These are phyloP conservation scores for Knoxia roxburghii DNA, from an alignment of 257 asterid genomes.

Conservation along the genomic window DNA sequence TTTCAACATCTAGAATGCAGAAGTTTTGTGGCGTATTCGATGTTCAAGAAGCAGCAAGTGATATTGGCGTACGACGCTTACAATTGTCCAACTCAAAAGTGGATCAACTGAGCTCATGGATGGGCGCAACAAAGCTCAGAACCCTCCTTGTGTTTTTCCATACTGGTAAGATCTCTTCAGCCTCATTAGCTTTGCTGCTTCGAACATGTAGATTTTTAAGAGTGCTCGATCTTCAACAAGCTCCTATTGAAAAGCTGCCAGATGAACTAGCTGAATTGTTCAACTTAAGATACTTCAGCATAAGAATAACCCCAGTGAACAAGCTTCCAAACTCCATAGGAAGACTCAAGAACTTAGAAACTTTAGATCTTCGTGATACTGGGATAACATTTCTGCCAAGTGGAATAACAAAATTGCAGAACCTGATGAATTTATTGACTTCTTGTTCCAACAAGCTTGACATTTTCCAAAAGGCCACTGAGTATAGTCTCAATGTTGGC, in stretches of 20 bases:
- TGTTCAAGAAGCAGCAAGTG: slow-evolving; percentile 7
- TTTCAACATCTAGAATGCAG: slow-evolving; percentile 21
- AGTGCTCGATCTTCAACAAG: slow-evolving; percentile 30
- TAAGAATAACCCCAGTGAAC: slow-evolving; percentile 31
- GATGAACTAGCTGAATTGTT: slow-evolving; percentile 21
- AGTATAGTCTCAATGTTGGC: slow-evolving; percentile 17
- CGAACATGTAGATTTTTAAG: slow-evolving; percentile 16
- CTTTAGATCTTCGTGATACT: slow-evolving; percentile 22
- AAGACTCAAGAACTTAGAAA: slow-evolving; percentile 20
- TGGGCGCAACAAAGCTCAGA: background rate
- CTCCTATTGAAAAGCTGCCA: slow-evolving; percentile 26
- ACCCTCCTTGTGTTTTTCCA: slow-evolving; percentile 16
- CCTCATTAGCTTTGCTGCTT: background rate
- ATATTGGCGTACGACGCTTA: slow-evolving; percentile 26
- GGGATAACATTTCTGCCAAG: slow-evolving; percentile 19
- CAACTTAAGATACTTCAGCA: slow-evolving; percentile 34
- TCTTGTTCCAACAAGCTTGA: slow-evolving; percentile 3
- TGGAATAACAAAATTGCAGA: slow-evolving; percentile 26
- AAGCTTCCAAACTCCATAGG: slow-evolving; percentile 31
- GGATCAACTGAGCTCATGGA: background rate
- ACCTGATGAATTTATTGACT: slow-evolving; percentile 38
- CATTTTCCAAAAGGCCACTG: background rate
- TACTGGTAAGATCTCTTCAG: slow-evolving; percentile 2
- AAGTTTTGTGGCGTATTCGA: slow-evolving; percentile 24
- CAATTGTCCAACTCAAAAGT: background rate